Evolutionary conservation across 805 yeast species (phyloP).

Genomic region (Candida oleophila): DNA sequence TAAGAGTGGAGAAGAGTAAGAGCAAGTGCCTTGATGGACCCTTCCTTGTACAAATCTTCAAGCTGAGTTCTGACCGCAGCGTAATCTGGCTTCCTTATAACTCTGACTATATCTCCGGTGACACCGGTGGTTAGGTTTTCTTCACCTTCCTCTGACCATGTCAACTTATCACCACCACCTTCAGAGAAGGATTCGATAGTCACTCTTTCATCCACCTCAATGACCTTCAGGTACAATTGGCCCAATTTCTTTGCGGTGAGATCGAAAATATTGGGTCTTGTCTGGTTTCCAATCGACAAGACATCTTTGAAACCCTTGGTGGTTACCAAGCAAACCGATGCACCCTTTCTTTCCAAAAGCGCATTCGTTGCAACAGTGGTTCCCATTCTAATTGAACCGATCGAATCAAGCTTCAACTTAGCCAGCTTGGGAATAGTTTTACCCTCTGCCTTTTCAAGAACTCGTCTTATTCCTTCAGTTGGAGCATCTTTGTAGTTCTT

Average conservation of each 20-base stretch:
- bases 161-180: conserved; percentile 50
- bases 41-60: conserved; percentile 20
- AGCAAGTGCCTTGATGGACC: conserved; percentile 29
- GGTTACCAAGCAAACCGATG: conserved; percentile 78
- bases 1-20: conserved; percentile 41
- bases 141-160: conserved; percentile 12
- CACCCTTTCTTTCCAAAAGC: conserved; percentile 88
- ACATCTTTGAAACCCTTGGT: conserved; percentile 88
- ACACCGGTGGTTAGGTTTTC: conserved; percentile 34
- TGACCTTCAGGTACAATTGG: conserved; percentile 69
- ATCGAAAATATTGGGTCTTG: conserved; percentile 88
- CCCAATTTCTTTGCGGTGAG: conserved; percentile 70
- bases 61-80: conserved; percentile 21
- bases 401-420: conserved; percentile 54
- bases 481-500: conserved; percentile 88
- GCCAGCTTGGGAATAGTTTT: conserved; percentile 55
- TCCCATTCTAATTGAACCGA: conserved; percentile 80
- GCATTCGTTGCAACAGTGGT: conserved; percentile 98
- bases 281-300: conserved; percentile 82
- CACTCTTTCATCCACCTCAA: conserved; percentile 88
- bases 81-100: conserved; percentile 32
- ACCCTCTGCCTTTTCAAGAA: conserved; percentile 61
- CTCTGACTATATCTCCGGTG: conserved; percentile 33
- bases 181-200: conserved; percentile 74
- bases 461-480: conserved; percentile 82